phyloP scores from a whole-genome alignment of 352 stramenopile genomes.

The Aphanomyces cochlioides region DNA sequence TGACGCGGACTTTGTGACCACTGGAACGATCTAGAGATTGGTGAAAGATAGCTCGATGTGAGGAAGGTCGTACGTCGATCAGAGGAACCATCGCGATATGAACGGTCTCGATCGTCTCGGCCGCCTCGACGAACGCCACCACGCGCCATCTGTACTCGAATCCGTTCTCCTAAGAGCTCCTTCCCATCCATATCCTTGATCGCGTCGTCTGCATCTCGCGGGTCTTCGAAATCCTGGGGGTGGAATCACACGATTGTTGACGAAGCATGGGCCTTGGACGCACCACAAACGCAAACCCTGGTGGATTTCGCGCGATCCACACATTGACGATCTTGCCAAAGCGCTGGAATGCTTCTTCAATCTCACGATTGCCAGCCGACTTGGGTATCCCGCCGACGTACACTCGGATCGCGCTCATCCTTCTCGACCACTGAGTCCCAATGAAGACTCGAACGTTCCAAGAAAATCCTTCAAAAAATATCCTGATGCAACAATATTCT shows the following conservation, averaged over 20 bases:
- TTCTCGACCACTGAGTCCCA: background rate
- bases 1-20: constrained; percentile 47
- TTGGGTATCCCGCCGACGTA: constrained; percentile 79
- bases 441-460: too few relatives aligned
- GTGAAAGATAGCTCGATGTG: constrained; percentile 38
- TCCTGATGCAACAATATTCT: too few relatives aligned
- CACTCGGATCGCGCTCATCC: constrained; percentile 70
- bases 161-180: constrained; percentile 79
- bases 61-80: constrained; percentile 30
- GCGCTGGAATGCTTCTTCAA: constrained; percentile 77
- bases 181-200: constrained; percentile 84
- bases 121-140: constrained; percentile 62
- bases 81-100: constrained; percentile 20
- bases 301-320: constrained; percentile 83
- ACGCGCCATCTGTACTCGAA: constrained; percentile 77
- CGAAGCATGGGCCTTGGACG: constrained; percentile 37
- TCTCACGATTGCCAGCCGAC: constrained; percentile 73
- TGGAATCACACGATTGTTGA: constrained; percentile 33
- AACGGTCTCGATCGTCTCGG: constrained; percentile 39
- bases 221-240: constrained; percentile 86
- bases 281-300: constrained; percentile 87
- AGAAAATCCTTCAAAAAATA: too few relatives aligned
- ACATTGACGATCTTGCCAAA: constrained; percentile 85
- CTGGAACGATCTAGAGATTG: constrained; percentile 58
- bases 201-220: constrained; percentile 78